A percentile compares a stretch with the other conserved stretches of the same genome.
phyloP scores from a whole-genome alignment of 441 rosid genomes.

The Arabidopsis lyrata region DNA sequence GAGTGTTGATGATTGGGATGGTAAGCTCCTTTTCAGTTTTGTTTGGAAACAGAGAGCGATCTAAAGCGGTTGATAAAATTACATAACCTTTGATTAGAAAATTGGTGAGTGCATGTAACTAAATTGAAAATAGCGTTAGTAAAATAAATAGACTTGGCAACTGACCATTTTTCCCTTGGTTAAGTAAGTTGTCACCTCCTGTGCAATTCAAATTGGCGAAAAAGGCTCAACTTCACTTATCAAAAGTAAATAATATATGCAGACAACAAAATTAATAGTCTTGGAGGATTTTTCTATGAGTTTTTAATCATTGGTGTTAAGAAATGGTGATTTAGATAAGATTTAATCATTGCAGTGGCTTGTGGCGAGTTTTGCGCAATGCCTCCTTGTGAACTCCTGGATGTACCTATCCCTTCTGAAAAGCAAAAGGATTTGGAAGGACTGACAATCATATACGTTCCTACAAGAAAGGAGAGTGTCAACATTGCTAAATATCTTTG shows the following conservation, averaged over 20 bases:
- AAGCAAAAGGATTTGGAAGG: slow-evolving; percentile 64
- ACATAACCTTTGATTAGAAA: background rate
- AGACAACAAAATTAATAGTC: slow-evolving; percentile 1
- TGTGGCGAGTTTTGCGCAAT: slow-evolving; percentile 72
- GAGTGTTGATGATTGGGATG: slow-evolving; percentile 86
- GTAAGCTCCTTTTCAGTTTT: slow-evolving; percentile 52
- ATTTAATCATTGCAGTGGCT: slow-evolving; percentile 58
- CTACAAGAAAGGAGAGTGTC: slow-evolving; percentile 85
- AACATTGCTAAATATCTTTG: slow-evolving; percentile 71
- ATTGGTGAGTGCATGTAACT: background rate
- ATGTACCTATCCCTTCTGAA: slow-evolving; percentile 38
- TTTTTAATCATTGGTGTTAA: background rate
- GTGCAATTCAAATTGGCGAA: background rate
- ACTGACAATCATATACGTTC: slow-evolving; percentile 84
- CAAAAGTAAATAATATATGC: slow-evolving; percentile 6
- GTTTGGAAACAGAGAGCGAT: slow-evolving; percentile 20
- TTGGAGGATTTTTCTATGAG: background rate
- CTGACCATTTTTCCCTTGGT: background rate
- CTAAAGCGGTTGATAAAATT: background rate
- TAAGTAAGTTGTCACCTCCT: background rate
- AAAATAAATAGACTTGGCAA: background rate
- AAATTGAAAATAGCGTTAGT: background rate
- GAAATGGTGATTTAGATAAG: slow-evolving; percentile 3
- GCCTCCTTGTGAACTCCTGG: slow-evolving; percentile 47
- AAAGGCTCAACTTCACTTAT: background rate